A percentile compares a stretch with the other conserved stretches of the same genome.
phyloP scores from a whole-genome alignment of 163 green algal genomes.

The Volvox carteri region DNA sequence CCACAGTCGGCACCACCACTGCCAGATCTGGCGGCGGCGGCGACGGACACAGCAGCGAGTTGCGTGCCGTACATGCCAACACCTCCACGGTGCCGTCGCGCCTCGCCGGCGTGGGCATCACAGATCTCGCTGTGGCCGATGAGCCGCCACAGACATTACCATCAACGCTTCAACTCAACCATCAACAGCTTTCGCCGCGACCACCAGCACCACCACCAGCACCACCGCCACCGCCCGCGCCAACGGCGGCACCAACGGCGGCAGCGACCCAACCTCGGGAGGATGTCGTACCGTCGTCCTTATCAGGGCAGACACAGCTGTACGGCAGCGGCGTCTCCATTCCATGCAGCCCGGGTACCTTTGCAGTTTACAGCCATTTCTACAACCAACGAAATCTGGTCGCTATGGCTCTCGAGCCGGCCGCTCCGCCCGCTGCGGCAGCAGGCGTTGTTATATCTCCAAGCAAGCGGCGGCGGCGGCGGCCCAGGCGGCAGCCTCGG shows the following conservation, averaged over 20 bases:
- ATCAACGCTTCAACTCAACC: background rate
- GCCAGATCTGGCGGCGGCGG: background rate
- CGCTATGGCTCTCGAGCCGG: background rate
- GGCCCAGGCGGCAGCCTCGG: background rate
- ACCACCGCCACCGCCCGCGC: background rate
- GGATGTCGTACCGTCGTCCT: background rate
- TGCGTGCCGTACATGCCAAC: no score
- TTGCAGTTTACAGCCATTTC: slow-evolving; percentile 13
- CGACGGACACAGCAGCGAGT: no score
- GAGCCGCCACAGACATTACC: no score
- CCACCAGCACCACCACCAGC: no score
- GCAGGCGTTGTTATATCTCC: background rate
- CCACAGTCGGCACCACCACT: background rate
- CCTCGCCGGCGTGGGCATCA: no score
- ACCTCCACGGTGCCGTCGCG: no score
- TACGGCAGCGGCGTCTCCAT: background rate
- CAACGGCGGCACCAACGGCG: background rate
- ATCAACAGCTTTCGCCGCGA: background rate
- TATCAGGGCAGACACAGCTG: no score
- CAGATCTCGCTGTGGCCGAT: no score
- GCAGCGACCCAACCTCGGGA: background rate
- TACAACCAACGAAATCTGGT: background rate
- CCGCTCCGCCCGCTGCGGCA: background rate
- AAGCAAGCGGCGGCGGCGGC: background rate
- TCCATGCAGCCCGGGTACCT: slow-evolving; percentile 1